phyloP scores from a whole-genome alignment of 2,329 filamentous ascomycete species.

The Aspergillus bombycis region DNA sequence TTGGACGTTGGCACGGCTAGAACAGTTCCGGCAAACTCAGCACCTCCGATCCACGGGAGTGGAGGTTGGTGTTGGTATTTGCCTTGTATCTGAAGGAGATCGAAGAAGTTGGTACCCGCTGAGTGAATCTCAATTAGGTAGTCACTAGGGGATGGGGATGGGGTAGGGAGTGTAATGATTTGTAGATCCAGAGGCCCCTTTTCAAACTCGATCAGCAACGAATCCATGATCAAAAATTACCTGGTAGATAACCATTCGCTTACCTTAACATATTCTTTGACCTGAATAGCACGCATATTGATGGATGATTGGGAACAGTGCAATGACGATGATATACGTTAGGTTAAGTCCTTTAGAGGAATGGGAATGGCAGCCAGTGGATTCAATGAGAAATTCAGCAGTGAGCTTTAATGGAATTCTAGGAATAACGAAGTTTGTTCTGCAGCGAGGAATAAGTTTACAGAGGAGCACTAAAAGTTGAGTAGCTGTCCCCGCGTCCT shows the following conservation, averaged over 20 bases:
- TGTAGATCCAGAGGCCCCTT: slow-evolving; percentile 78
- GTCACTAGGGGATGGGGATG: slow-evolving; percentile 69
- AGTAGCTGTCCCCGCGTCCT: slow-evolving; percentile 13
- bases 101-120: slow-evolving; percentile 93
- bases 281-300: slow-evolving; percentile 75
- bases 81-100: slow-evolving; percentile 90
- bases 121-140: slow-evolving; percentile 89
- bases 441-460: not conserved
- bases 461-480: not conserved
- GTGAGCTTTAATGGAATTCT: not conserved
- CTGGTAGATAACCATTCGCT: not conserved
- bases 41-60: slow-evolving; percentile 84
- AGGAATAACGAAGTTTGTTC: not conserved
- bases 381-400: not conserved
- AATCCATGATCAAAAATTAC: not conserved
- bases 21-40: slow-evolving; percentile 83
- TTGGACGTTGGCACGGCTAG: slow-evolving; percentile 63
- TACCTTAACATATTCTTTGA: slow-evolving; percentile 76
- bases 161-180: slow-evolving; percentile 75
- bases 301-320: not conserved
- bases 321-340: not conserved
- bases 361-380: not conserved
- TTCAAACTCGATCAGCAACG: not conserved
- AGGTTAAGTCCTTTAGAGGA: not conserved
- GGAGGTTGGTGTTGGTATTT: slow-evolving; percentile 93